Evolutionary conservation across 192 early-diverging fungal species (phyloP), one percentile per base, ranked within the genome.

Genomic region (Backusella liffmaniae): DNA sequence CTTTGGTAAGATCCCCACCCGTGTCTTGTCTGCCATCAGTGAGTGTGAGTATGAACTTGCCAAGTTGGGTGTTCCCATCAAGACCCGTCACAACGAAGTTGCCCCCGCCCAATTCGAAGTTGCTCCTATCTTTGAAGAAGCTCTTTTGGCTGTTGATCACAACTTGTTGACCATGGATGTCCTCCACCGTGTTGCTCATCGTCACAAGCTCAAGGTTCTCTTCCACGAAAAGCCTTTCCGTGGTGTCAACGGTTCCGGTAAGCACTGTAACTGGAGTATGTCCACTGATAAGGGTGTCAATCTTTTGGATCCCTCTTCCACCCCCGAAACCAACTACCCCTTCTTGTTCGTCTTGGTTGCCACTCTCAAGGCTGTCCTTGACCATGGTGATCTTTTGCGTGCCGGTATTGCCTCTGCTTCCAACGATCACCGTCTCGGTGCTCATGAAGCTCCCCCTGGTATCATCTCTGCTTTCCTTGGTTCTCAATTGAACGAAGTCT

Each of bases 171-270:
- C 94, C 80, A 99, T 99, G 97, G 95, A 97, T 85, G 91, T 96
- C 68, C 88, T 98, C 74, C 95, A 96, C 93, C 93, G 93, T 87
- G 96, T 99, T 51, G 95, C 97, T 37, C 96, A 99, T 90, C 91
- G 94, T 77, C 94, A 99, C 91, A 94, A 94, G 86, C 91, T 99
- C 80, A 95, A 96, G 89, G 92, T 92, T 70, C 90, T 99, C 68
- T 99, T 92, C 93, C 97, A 99, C 91, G 97, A 99, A 90, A 99
- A 99, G 90, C 97, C 97, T 39, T 99, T 97, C 90, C 95, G 96
- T 86, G 96, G 97, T 77, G 88, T 99, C 84, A 99, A 99, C 87
- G 97, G 97, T 51, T 95, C 93, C 37, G 96, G 97, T 76, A 99
- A 99, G 92, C 97, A 98, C 90, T 96, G 95, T 90, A 97, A 97